A percentile compares a stretch with the other conserved stretches of the same genome.
Conservation (phyloP, 225 moss, liverwort and hornwort genomes). For the Physcomitrium patens region DNA sequence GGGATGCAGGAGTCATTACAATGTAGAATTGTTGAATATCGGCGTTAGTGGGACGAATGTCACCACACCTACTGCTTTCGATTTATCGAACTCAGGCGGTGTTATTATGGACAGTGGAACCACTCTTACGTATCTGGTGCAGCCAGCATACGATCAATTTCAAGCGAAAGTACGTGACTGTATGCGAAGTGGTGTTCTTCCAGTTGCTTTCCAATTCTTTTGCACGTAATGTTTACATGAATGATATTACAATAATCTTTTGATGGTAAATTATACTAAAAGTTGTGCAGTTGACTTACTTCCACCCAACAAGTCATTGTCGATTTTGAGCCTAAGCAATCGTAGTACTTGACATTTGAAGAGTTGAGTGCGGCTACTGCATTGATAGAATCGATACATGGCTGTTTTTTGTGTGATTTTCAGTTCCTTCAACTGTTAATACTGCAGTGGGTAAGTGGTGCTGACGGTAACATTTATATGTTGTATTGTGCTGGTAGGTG, state of each 20-base stretch:
- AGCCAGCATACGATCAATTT: constrained; percentile 35
- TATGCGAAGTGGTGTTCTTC: constrained; percentile 1
- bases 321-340: neutral
- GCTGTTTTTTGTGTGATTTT: constrained; percentile 2
- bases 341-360: constrained; percentile 1
- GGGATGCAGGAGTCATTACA: constrained; percentile 46
- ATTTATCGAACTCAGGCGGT: constrained; percentile 28
- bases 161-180: constrained; percentile 39
- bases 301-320: neutral
- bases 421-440: neutral
- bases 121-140: constrained; percentile 35
- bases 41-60: constrained; percentile 46
- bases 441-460: neutral
- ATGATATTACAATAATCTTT: neutral
- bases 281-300: constrained; percentile 14
- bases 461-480: neutral
- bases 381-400: neutral
- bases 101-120: constrained; percentile 52
- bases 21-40: constrained; percentile 45
- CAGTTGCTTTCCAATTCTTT: constrained; percentile 26
- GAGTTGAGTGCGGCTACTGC: neutral
- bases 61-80: constrained; percentile 37
- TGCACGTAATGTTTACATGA: constrained; percentile 10
- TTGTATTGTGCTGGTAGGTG: constrained; percentile 40
- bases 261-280: neutral